These are phyloP conservation scores for Aspergillus biplanus DNA, from an alignment of 495 filamentous ascomycete genomes.

Conservation along the genomic window DNA sequence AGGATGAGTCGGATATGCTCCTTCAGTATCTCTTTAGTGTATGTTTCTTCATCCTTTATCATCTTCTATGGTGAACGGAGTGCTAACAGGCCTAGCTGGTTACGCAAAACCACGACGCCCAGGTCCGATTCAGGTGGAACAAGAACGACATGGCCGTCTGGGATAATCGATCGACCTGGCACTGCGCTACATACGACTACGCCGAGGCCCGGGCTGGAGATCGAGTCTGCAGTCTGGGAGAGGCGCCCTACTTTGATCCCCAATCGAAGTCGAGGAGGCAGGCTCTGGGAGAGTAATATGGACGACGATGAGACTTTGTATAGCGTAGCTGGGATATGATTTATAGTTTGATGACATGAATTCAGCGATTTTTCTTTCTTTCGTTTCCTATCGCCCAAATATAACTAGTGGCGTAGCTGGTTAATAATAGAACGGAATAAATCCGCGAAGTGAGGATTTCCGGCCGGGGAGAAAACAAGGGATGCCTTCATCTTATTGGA, in stretches of 20 bases:
- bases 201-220: slow-evolving; percentile 54
- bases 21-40: slow-evolving; percentile 49
- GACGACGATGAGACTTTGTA: background rate
- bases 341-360: no score
- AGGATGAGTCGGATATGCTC: slow-evolving; percentile 39
- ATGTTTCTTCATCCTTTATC: slow-evolving; percentile 23
- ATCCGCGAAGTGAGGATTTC: no score
- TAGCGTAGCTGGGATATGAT: background rate
- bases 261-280: slow-evolving; percentile 42
- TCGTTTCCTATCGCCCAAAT: no score
- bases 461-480: no score
- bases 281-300: slow-evolving; percentile 19
- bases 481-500: no score
- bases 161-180: slow-evolving; percentile 74
- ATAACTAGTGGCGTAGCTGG: no score
- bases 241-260: slow-evolving; percentile 65
- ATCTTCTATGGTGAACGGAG: slow-evolving; percentile 17
- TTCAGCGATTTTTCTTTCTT: no score
- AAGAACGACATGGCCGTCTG: slow-evolving; percentile 71
- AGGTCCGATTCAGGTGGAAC: slow-evolving; percentile 69
- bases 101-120: slow-evolving; percentile 74
- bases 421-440: no score
- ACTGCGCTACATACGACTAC: slow-evolving; percentile 72
- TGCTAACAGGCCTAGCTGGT: slow-evolving; percentile 43
- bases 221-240: slow-evolving; percentile 63